phyloP scores from a whole-genome alignment of 352 stramenopile species.

The Hyaloperonospora arabidopsidis region DNA sequence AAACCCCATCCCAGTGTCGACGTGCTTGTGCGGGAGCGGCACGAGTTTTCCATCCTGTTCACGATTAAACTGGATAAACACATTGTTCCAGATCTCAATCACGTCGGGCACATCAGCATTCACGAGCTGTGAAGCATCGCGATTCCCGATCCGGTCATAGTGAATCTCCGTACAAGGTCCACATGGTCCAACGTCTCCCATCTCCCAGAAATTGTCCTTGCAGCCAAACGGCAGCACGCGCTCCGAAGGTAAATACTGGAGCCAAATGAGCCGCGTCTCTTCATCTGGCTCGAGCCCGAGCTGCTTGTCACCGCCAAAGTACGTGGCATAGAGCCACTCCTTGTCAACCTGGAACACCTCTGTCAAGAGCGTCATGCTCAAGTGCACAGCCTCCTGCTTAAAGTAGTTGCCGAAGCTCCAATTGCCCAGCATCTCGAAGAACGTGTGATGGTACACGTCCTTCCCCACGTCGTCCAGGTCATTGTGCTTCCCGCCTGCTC shows the following conservation, averaged over 20 bases:
- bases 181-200: constrained; percentile 98
- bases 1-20: constrained; percentile 99
- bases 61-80: constrained; percentile 99
- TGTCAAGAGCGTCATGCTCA: constrained; percentile 95
- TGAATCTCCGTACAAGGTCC: constrained; percentile 99
- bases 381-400: constrained; percentile 96
- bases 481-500: constrained; percentile 99
- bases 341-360: constrained; percentile 92
- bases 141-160: constrained; percentile 96
- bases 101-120: constrained; percentile 97
- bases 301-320: constrained; percentile 94
- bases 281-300: constrained; percentile 78
- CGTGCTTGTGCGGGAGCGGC: constrained; percentile 91
- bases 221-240: constrained; percentile 90
- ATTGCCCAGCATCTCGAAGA: constrained; percentile 99
- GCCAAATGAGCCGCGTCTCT: constrained; percentile 89
- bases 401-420: constrained; percentile 99
- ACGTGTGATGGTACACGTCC: constrained; percentile 99
- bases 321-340: constrained; percentile 95
- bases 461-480: constrained; percentile 99
- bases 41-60: constrained; percentile 86
- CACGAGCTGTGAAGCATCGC: constrained; percentile 89
- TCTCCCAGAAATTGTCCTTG: constrained; percentile 99
- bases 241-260: constrained; percentile 80
- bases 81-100: constrained; percentile 99